Percentiles rank a stretch among this genome's conserved stretches.
These are phyloP conservation scores for Dryas alaskensis DNA, from an alignment of 306 rosid species.

Conservation along the genomic window DNA sequence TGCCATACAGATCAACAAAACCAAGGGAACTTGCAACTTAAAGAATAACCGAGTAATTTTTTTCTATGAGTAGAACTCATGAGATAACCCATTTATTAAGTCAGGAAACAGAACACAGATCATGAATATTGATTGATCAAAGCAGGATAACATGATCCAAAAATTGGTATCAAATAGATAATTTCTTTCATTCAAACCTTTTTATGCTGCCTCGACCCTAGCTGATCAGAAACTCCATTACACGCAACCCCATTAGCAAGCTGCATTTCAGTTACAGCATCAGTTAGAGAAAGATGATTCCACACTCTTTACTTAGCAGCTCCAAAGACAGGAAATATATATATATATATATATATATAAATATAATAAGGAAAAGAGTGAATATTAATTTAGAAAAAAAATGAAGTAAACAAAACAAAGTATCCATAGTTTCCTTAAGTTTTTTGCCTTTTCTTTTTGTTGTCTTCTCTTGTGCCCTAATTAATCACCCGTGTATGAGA, in stretches of 20 bases:
- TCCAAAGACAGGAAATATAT: neutral
- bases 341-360: neutral
- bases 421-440: neutral
- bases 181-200: conserved; percentile 44
- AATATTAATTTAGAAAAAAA: neutral
- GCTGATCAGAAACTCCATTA: conserved; percentile 43
- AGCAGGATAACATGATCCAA: neutral
- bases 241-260: conserved; percentile 41
- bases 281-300: conserved; percentile 23
- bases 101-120: neutral
- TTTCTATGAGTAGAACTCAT: neutral
- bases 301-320: conserved; percentile 10
- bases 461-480: neutral
- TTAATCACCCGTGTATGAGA: neutral
- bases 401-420: neutral
- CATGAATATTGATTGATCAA: neutral
- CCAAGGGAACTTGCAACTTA: neutral
- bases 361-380: neutral
- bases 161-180: neutral
- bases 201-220: conserved; percentile 60
- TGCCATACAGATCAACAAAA: neutral
- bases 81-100: neutral
- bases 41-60: neutral
- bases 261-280: conserved; percentile 41
- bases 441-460: neutral